Base-by-base conservation (phyloP, 139 green algal genomes). In the Pseudopediastrum boryanum region DNA sequence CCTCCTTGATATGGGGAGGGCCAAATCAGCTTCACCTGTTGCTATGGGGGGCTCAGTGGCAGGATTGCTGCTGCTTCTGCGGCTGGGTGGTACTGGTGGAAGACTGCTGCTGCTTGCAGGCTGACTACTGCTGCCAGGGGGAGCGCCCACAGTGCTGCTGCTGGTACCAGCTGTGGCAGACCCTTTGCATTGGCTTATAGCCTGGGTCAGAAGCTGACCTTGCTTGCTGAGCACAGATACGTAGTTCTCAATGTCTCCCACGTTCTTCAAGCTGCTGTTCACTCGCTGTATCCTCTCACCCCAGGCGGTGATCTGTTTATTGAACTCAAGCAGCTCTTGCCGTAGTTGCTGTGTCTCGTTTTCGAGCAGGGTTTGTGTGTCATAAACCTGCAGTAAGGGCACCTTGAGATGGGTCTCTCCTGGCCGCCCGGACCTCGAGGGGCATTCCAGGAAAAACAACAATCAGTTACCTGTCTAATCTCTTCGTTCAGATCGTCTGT, bases 201-300 rank as follows among this genome's bases (percentile, higher is more conserved):
- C 59, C 25, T 23, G 21, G 21, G 59, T 10, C 43, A 80, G 43
- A 12, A 80, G 61, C 41, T 35, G 19, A 16, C 39, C 42, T n/a
- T 86, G 71, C 5, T 46, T 13, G 5, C 42, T 63, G 2, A 82
- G 44, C 25, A 80, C 59, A 63, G 54, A 56, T 43, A 82, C 62
- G 69, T 89, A 88, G 41, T 84, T 80, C 48, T 88, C 76, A 16
- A 84, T 74, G 63, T 90, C 85, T 1, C 85, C 85, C 23, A 81
- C 72, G 59, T 82, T 50, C 78, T 84, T 85, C 35, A 90, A 84
- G 12, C 39, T 64, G 19, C 41, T 78, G 78, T 79, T 33, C 65
- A 77, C 36, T 0, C 23, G 19, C 27, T 79, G 52, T 46, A 78
- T 63, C 66, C 75, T 70, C 4, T 44, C 61, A 39, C 63, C 68